phyloP scores from a whole-genome alignment of 805 yeast species.

The Metschnikowia noctiluminum region DNA sequence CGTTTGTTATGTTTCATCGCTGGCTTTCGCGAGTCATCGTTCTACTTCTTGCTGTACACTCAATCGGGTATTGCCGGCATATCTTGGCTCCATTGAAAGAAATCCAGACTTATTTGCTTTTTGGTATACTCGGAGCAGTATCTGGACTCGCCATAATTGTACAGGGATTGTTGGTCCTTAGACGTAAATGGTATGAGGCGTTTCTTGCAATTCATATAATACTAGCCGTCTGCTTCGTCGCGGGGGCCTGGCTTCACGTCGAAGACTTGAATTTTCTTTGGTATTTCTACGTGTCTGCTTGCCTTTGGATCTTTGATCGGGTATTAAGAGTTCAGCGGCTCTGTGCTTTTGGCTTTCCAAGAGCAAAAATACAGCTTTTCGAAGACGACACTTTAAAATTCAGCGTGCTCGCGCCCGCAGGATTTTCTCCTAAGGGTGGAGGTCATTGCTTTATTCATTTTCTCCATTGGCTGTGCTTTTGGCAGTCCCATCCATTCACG shows the following conservation, averaged over 20 bases:
- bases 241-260: conserved; percentile 47
- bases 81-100: background rate
- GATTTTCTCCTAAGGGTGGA: conserved; percentile 58
- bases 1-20: conserved; percentile 57
- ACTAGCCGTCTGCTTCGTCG: conserved; percentile 40
- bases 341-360: conserved; percentile 55
- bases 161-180: conserved; percentile 44
- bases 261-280: conserved; percentile 29
- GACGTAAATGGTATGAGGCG: conserved; percentile 46
- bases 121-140: conserved; percentile 40
- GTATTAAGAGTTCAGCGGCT: conserved; percentile 54
- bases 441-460: conserved; percentile 60
- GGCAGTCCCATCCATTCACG: conserved; percentile 73
- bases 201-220: conserved; percentile 33
- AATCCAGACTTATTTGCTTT: conserved; percentile 19
- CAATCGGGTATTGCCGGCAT: conserved; percentile 13
- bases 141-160: conserved; percentile 45
- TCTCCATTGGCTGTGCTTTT: conserved; percentile 42
- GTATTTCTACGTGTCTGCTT: conserved; percentile 15
- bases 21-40: conserved; percentile 49
- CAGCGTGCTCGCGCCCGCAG: conserved; percentile 47
- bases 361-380: conserved; percentile 42
- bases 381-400: conserved; percentile 49
- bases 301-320: conserved; percentile 30
- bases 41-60: conserved; percentile 44